Conservation (phyloP, 2,329 filamentous ascomycete species). For the Microascus cirrosus region DNA sequence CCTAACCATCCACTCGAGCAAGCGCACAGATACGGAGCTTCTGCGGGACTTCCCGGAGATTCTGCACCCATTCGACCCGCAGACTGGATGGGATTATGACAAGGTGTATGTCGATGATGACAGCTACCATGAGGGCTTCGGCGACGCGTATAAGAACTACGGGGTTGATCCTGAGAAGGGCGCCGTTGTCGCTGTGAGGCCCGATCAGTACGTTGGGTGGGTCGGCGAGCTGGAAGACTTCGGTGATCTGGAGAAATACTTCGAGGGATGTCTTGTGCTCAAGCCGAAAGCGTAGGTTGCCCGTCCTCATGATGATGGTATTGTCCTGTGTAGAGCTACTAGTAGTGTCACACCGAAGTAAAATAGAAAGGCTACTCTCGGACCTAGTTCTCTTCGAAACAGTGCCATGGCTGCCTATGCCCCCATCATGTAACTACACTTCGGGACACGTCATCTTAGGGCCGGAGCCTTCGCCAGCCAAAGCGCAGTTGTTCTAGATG, state of each 20-base stretch:
- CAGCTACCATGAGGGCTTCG: conserved; percentile 40
- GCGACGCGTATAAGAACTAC: conserved; percentile 41
- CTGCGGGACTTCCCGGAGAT: conserved; percentile 40
- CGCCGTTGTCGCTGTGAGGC: conserved; percentile 48
- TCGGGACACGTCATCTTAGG: too few relatives aligned
- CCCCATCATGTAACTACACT: too few relatives aligned
- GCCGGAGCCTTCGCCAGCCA: too few relatives aligned
- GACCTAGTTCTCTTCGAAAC: too few relatives aligned
- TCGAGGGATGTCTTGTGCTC: conserved; percentile 11
- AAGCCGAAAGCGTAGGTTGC: background rate
- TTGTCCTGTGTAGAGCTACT: too few relatives aligned
- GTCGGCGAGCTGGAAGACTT: conserved; percentile 25
- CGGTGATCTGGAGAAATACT: conserved; percentile 20
- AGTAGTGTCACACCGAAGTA: too few relatives aligned
- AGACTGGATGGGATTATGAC: conserved; percentile 42
- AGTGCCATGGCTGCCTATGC: too few relatives aligned
- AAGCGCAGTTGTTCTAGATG: too few relatives aligned
- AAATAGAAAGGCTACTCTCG: too few relatives aligned
- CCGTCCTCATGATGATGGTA: background rate
- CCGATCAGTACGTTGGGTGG: conserved; percentile 54
- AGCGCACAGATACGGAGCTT: conserved; percentile 34
- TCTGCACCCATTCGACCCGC: conserved; percentile 32
- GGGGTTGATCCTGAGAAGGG: conserved; percentile 47
- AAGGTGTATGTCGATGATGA: conserved; percentile 44
- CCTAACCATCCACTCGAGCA: conserved; percentile 46